Base-by-base conservation (phyloP, 2,329 filamentous ascomycete genomes). In the Colletotrichum orbiculare region DNA sequence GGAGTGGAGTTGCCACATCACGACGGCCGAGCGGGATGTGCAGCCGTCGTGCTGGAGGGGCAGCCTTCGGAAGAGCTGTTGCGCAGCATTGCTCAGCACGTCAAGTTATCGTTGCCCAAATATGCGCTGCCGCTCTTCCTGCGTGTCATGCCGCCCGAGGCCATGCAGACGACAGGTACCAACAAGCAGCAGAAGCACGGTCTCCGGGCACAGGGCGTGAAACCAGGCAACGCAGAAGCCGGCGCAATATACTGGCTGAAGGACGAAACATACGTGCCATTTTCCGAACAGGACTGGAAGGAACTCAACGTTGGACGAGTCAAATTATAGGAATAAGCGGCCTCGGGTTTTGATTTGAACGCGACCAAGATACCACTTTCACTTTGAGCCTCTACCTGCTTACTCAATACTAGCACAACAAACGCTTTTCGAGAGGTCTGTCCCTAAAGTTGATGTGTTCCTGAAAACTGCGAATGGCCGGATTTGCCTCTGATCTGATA, bases 121-220 rank as follows among this genome's bases (percentile, higher is more conserved):
- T 96, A 91, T 72, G 93, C 93, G 0, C 85, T 89, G 5, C 94
- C 94, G 0, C 71, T 96, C 1, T 97, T 97, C 77, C 74, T 97
- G 52, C 84, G 94, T 11, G 77, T 94, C 6, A 84, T 89, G 8
- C 81, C 79, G 34, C 83, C 85, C 34, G 77, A 85, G 49, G 76
- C 79, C 3, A 83, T 87, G 69, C 87, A 91, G 71, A 83, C 87
- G 1, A 97, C 94, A 5, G 93, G 93, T 0, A 97, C 93, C 52
- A 91, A 93, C 72, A 97, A 97, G 82, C 92, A 96, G 79, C 91
- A 94, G 78, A 97, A 97, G 77, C 87, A 91, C 68, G 77, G 81
- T 0, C 75, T 97, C 68, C 83, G 92, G n/a, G 81, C 83, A 2
- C 85, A 94, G 67, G 93, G 94, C 1, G 91, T 95, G 0, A 86